These are phyloP conservation scores for Cercophora scortea DNA, from an alignment of 495 filamentous ascomycete genomes.

Conservation along the genomic window DNA sequence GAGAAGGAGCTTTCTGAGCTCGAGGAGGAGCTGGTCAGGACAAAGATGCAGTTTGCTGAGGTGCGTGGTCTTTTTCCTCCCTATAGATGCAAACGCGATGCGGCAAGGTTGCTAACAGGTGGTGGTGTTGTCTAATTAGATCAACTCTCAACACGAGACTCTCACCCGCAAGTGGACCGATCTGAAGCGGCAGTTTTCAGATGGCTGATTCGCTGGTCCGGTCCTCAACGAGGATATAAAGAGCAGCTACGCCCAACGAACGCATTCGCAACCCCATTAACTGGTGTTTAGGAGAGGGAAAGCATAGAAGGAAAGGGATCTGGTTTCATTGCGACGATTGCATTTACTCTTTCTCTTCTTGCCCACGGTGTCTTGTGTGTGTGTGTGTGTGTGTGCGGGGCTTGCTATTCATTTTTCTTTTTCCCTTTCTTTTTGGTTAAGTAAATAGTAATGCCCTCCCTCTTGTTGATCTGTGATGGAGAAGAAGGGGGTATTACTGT, in stretches of 20 bases:
- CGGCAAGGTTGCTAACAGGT: conserved; percentile 7
- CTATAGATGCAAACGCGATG: neutral
- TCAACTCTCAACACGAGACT: conserved; percentile 64
- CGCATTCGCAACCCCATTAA: neutral
- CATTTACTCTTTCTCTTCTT: no score
- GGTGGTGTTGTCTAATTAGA: conserved; percentile 35
- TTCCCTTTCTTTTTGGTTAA: neutral
- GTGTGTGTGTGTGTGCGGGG: no score
- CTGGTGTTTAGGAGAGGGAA: no score
- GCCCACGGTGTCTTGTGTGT: no score
- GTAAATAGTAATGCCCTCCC: neutral
- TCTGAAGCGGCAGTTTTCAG: conserved; percentile 51
- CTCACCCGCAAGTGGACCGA: conserved; percentile 76
- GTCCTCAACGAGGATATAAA: no score
- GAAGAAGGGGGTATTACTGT: no score
- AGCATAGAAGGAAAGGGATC: no score
- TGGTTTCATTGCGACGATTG: no score
- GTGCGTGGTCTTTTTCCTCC: conserved; percentile 42
- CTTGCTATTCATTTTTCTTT: no score
- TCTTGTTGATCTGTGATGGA: no score
- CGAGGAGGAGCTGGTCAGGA: conserved; percentile 86
- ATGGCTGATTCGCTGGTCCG: no score
- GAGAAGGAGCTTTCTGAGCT: conserved; percentile 91
- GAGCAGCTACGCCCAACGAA: no score
- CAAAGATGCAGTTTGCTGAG: conserved; percentile 93